A percentile compares a stretch with the other conserved stretches of the same genome.
Conservation (phyloP, 2,329 filamentous ascomycete genomes). For the Erysiphe neolycopersici region DNA sequence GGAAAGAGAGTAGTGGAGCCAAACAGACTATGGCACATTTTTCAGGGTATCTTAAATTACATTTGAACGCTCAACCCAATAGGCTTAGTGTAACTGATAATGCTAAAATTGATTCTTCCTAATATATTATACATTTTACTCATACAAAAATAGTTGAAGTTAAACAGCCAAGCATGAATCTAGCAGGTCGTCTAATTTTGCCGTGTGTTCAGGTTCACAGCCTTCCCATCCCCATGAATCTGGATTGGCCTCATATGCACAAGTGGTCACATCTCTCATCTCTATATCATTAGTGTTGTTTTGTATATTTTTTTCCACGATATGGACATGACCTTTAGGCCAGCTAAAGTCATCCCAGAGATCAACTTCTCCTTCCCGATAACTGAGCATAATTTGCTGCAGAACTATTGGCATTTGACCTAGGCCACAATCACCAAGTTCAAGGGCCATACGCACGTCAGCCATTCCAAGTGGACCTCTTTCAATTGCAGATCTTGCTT, state of each 20-base stretch:
- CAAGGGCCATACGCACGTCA: slow-evolving; percentile 50
- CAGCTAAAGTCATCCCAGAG: slow-evolving; percentile 31
- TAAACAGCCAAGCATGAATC: slow-evolving; percentile 14
- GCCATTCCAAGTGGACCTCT: slow-evolving; percentile 48
- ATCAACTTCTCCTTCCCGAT: slow-evolving; percentile 52
- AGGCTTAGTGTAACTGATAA: too few relatives aligned
- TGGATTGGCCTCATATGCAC: slow-evolving; percentile 23
- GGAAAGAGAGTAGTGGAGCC: too few relatives aligned
- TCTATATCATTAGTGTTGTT: slow-evolving; percentile 13
- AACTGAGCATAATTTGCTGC: slow-evolving; percentile 41
- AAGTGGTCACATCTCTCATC: slow-evolving; percentile 25
- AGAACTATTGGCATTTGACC: slow-evolving; percentile 52
- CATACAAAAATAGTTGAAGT: background rate
- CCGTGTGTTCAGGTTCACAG: slow-evolving; percentile 23
- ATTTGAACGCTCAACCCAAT: too few relatives aligned
- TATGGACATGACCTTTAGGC: slow-evolving; percentile 11
- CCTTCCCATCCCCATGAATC: slow-evolving; percentile 40
- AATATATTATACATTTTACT: too few relatives aligned
- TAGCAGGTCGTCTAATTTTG: slow-evolving; percentile 26
- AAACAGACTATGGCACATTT: too few relatives aligned
- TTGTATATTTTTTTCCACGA: slow-evolving; percentile 9
- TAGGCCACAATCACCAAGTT: slow-evolving; percentile 49
- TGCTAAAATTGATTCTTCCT: too few relatives aligned
- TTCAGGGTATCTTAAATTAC: too few relatives aligned
- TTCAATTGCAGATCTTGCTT: slow-evolving; percentile 49